Evolutionary conservation across 768 basidiomycete genomes (phyloP).

Genomic region (Boletus coccyginus): DNA sequence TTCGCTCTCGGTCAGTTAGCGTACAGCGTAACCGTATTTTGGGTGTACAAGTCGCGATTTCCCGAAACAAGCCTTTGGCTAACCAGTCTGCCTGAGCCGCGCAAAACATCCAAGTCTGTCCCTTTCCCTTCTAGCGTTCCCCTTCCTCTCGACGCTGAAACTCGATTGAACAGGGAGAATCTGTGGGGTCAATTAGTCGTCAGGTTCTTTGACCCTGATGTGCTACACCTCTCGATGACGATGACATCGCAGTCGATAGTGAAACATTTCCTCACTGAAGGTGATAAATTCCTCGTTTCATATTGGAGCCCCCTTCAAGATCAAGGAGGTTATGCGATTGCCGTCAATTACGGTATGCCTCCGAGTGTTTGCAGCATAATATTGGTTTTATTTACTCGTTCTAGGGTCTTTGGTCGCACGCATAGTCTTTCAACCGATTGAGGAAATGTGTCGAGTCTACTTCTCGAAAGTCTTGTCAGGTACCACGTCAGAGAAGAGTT

Average conservation of each 20-base stretch:
- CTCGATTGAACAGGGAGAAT: neutral
- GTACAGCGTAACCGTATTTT: conserved; percentile 61
- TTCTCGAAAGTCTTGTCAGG: conserved; percentile 67
- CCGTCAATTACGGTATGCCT: conserved; percentile 86
- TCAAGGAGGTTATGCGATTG: conserved; percentile 94
- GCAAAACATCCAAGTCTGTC: conserved; percentile 17
- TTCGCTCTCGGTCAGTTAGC: conserved; percentile 85
- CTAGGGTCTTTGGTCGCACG: conserved; percentile 90
- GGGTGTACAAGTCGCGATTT: conserved; percentile 50
- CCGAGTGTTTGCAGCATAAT: neutral
- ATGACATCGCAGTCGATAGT: conserved; percentile 88
- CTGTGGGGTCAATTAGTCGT: conserved; percentile 4
- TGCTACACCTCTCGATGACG: conserved; percentile 65
- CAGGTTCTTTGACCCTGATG: conserved; percentile 42
- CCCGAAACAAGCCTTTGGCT: conserved; percentile 36
- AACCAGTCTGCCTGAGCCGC: conserved; percentile 21
- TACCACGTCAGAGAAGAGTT: conserved; percentile 6
- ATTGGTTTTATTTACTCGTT: neutral
- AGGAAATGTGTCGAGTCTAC: conserved; percentile 87
- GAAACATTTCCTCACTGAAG: conserved; percentile 95
- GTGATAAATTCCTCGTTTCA: conserved; percentile 88
- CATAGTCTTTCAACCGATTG: conserved; percentile 92
- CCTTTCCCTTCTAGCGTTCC: neutral
- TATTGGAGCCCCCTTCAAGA: conserved; percentile 79
- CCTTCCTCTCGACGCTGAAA: neutral